Evolutionary conservation across 1,139 yeast species (phyloP), one percentile per base, ranked within the genome.

Genomic region (Candida anutae): DNA sequence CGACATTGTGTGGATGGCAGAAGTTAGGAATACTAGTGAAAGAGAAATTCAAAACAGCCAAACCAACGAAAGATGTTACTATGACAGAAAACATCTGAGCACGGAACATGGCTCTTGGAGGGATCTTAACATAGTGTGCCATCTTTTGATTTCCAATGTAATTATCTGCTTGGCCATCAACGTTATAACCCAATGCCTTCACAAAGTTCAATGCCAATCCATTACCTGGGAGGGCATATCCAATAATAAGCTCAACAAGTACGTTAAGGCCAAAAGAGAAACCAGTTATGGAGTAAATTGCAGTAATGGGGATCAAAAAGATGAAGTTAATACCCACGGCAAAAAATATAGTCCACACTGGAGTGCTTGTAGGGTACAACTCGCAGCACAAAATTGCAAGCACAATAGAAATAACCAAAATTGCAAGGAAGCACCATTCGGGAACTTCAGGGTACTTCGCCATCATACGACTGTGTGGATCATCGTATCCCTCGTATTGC

Each of bases 311-410:
- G 23, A 46, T 35, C 36, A 45, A 40, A 28, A 46, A 42, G 4
- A 44, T 36, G 21, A 45, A 39, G 29, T 45, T 46, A 31, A 46
- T 40, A 6, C 36, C 49, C 21, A 46, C 22, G 8, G 48, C 46
- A 23, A 24, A 25, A 15, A 35, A 33, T 13, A 45, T 41, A 3
- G 46, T 40, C 49, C 63, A 58, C 3, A 60, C 44, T 2, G 66
- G 66, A 1, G 66, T 59, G 27, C 56, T 59, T 1, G 52, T 42
- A 0, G 65, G 66, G 30, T 52, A 60, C 18, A 57, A 41, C 26
- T 44, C 28, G 3, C 55, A 60, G 22, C 58, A 50, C 2, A 47
- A 39, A 21, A 48, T 46, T 3, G 45, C 46, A 23, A 46, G 28
- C 4, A 41, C 44, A 24, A 45, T 31, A 4, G 48, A 40, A 11